Conservation (phyloP, 2,329 filamentous ascomycete genomes). For the Diaporthe citriasiana region DNA sequence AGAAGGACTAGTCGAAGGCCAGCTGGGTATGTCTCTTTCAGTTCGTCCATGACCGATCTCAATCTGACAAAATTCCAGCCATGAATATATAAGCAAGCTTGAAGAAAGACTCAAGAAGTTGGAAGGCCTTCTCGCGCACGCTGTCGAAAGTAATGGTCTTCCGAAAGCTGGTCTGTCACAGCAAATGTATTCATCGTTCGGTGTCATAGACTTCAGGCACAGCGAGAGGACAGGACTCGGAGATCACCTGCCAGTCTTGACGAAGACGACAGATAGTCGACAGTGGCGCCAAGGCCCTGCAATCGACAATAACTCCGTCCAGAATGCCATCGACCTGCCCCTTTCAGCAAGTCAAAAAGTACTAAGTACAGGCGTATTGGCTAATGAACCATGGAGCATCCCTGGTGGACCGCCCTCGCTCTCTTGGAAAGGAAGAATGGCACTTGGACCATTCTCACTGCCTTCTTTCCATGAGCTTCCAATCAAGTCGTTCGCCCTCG, state of each 20-base stretch:
- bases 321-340: neutral
- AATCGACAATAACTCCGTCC: neutral
- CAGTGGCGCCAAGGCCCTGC: neutral
- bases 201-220: neutral
- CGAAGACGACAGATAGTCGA: neutral
- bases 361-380: too few species aligned
- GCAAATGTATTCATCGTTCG: neutral
- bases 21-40: neutral
- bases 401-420: neutral
- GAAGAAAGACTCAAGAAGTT: constrained; percentile 12
- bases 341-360: too few species aligned
- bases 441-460: constrained; percentile 22
- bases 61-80: neutral
- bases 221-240: neutral
- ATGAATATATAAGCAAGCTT: constrained; percentile 10
- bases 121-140: neutral
- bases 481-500: constrained; percentile 1
- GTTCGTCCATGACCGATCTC: neutral
- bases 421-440: constrained; percentile 3
- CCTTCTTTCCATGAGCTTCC: constrained; percentile 22
- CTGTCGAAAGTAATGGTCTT: neutral
- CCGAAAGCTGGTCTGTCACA: neutral
- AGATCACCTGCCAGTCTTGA: too few species aligned
- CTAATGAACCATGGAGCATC: too few species aligned
- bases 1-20: neutral